These are phyloP conservation scores for Pichia sp. DNA, from an alignment of 1,139 yeast genomes.

Conservation along the genomic window DNA sequence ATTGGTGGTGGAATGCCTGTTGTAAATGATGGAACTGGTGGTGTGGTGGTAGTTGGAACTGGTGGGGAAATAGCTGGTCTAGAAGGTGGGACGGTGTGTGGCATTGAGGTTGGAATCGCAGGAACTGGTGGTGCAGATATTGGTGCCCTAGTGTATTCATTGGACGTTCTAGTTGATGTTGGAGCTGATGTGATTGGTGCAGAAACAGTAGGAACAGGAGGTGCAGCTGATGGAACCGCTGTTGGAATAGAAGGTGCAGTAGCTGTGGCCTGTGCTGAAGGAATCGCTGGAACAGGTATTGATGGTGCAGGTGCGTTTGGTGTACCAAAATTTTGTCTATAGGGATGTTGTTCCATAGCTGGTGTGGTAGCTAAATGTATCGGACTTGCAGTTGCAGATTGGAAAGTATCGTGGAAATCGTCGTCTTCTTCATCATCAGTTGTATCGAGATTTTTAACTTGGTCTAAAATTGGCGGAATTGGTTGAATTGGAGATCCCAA, in stretches of 20 bases:
- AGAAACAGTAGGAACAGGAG: neutral
- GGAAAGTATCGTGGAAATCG: constrained; percentile 6
- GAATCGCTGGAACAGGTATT: neutral
- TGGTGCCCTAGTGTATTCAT: constrained; percentile 1
- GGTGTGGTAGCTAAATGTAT: neutral
- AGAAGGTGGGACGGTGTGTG: constrained; percentile 14
- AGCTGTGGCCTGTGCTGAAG: neutral
- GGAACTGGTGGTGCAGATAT: constrained; percentile 15
- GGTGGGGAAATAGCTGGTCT: constrained; percentile 21
- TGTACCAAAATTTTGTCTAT: constrained; percentile 4
- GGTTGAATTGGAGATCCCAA: neutral
- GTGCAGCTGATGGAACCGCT: constrained; percentile 1
- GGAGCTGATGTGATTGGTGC: constrained; percentile 5
- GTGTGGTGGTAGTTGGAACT: constrained; percentile 12
- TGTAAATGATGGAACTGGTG: constrained; percentile 23
- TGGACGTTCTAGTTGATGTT: constrained; percentile 1
- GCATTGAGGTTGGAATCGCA: constrained; percentile 15
- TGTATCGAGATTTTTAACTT: neutral
- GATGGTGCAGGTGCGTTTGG: constrained; percentile 7
- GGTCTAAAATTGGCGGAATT: neutral
- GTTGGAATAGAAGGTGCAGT: constrained; percentile 1
- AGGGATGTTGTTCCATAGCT: constrained; percentile 3
- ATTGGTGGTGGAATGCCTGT: constrained; percentile 24
- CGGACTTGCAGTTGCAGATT: constrained; percentile 9
- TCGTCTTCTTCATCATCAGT: constrained; percentile 21